These are phyloP conservation scores for Cystofilobasidium macerans DNA, from an alignment of 768 basidiomycete genomes.

Conservation along the genomic window DNA sequence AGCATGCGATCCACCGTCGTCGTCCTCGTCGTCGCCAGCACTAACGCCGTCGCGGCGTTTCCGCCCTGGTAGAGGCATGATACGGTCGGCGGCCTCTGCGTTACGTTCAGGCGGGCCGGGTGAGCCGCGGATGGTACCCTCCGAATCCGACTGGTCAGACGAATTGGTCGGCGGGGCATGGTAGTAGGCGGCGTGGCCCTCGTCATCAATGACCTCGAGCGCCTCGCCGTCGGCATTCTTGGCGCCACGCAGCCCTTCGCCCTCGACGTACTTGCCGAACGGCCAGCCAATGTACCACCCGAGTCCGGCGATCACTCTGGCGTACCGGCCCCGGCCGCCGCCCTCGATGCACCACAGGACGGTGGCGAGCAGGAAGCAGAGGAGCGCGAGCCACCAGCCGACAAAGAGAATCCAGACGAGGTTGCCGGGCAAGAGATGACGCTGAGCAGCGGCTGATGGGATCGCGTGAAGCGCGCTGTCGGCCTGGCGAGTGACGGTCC, in stretches of 20 bases:
- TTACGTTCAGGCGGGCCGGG: neutral
- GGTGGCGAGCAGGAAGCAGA: constrained; percentile 56
- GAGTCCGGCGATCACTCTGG: constrained; percentile 74
- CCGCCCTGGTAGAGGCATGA: constrained; percentile 12
- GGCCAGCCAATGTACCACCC: constrained; percentile 98
- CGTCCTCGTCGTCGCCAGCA: constrained; percentile 36
- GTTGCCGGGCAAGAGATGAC: constrained; percentile 86
- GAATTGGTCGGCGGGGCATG: constrained; percentile 17
- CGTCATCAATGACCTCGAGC: constrained; percentile 36
- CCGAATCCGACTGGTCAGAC: constrained; percentile 9
- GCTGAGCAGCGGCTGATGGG: constrained; percentile 84
- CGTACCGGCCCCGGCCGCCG: constrained; percentile 73
- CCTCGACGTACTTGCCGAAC: constrained; percentile 96
- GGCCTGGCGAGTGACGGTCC: constrained; percentile 89
- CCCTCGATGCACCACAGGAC: constrained; percentile 53
- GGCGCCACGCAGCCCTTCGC: constrained; percentile 42
- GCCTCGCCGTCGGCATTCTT: constrained; percentile 34
- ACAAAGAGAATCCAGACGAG: constrained; percentile 81
- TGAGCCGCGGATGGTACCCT: constrained; percentile 13
- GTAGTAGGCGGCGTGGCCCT: constrained; percentile 34
- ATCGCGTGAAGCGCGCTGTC: constrained; percentile 86
- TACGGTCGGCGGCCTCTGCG: constrained; percentile 9
- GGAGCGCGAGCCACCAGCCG: constrained; percentile 81
- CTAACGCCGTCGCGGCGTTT: constrained; percentile 14
- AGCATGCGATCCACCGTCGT: constrained; percentile 36